Conservation (phyloP, 1,284 basidiomycete species). For the Fomitopsis pinicola region DNA sequence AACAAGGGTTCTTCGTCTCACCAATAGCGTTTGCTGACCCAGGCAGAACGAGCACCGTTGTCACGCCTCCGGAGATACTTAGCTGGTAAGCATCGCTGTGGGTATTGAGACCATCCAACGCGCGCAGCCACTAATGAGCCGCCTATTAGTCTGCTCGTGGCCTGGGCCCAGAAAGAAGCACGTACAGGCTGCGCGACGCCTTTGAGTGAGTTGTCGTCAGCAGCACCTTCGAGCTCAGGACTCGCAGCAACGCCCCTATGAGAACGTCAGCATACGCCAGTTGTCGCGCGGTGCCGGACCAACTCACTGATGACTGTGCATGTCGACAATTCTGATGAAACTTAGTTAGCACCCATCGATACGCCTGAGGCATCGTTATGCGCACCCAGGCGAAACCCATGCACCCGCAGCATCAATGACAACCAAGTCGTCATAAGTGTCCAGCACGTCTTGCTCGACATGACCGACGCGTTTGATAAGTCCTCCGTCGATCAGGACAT, state of each 20-base stretch:
- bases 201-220: conserved; percentile 35
- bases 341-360: background rate
- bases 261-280: conserved; percentile 23
- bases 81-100: conserved; percentile 47
- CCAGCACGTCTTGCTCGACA: conserved; percentile 7
- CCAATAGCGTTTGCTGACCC: conserved; percentile 58
- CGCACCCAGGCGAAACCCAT: conserved; percentile 38
- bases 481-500: conserved; percentile 33
- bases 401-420: conserved; percentile 29
- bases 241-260: conserved; percentile 51
- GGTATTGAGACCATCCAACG: conserved; percentile 45
- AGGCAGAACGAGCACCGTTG: conserved; percentile 63
- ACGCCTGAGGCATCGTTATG: background rate
- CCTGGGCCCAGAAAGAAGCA: background rate
- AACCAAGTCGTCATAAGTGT: conserved; percentile 13
- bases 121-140: conserved; percentile 38
- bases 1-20: conserved; percentile 13
- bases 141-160: background rate
- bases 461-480: conserved; percentile 31
- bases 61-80: conserved; percentile 51
- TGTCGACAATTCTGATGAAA: conserved; percentile 42
- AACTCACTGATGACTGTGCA: conserved; percentile 33
- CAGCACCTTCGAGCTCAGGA: conserved; percentile 29
- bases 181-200: background rate
- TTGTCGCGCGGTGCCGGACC: too few relatives aligned